These are phyloP conservation scores for Multifurca ochricompacta DNA, from an alignment of 768 basidiomycete species.

Conservation along the genomic window DNA sequence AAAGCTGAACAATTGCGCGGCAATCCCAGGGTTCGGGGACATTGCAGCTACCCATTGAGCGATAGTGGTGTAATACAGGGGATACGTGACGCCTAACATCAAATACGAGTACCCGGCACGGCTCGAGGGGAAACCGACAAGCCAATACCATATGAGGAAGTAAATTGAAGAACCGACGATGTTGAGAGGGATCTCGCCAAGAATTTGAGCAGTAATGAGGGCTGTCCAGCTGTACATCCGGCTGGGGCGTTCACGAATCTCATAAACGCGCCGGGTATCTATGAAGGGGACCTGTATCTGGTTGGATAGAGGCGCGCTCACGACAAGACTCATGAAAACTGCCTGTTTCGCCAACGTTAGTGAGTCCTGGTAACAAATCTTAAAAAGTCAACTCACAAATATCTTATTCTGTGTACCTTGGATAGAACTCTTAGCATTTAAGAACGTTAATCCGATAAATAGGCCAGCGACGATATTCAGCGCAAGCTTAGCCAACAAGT, in stretches of 20 bases:
- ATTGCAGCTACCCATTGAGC: constrained; percentile 36
- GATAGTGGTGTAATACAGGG: constrained; percentile 39
- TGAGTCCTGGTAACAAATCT: not conserved
- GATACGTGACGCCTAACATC: constrained; percentile 31
- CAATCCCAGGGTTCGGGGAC: constrained; percentile 35
- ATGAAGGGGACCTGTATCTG: constrained; percentile 39
- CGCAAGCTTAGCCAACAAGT: constrained; percentile 34
- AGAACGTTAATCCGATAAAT: constrained; percentile 40
- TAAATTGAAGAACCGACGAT: constrained; percentile 33
- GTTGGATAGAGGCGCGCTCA: constrained; percentile 32
- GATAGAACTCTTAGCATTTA: constrained; percentile 28
- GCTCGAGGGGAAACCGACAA: constrained; percentile 32
- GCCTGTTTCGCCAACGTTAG: constrained; percentile 21
- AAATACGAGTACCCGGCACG: constrained; percentile 37
- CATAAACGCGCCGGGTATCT: constrained; percentile 32
- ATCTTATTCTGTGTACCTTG: constrained; percentile 38
- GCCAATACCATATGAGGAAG: constrained; percentile 45
- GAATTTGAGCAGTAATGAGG: constrained; percentile 29
- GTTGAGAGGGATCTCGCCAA: constrained; percentile 39
- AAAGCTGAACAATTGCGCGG: constrained; percentile 32
- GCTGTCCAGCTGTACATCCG: constrained; percentile 38
- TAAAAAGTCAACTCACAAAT: constrained; percentile 33
- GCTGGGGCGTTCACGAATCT: constrained; percentile 36
- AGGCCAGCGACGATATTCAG: constrained; percentile 30
- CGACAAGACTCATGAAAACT: constrained; percentile 30